Conservation (phyloP, 2,329 filamentous ascomycete genomes). For the Lachnellula cervina region DNA sequence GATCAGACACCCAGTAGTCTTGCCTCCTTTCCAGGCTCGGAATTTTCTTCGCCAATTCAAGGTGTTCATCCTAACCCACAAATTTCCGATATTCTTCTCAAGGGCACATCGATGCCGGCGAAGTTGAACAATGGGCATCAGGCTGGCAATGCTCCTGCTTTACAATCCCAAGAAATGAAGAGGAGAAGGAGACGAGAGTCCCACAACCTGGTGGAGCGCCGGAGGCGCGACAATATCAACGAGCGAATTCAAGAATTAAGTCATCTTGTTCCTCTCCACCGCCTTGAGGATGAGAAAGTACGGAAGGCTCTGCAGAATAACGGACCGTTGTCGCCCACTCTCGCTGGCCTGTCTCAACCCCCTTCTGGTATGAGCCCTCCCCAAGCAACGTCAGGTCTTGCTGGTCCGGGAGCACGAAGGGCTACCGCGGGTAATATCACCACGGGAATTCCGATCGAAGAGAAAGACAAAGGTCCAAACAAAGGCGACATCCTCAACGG, state of each 20-base stretch:
- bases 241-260: conserved; percentile 96
- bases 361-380: conserved; percentile 57
- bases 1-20: conserved; percentile 80
- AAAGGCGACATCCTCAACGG: conserved; percentile 98
- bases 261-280: conserved; percentile 84
- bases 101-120: conserved; percentile 83
- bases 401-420: conserved; percentile 76
- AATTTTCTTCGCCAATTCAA: conserved; percentile 77
- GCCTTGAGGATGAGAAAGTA: conserved; percentile 94
- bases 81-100: conserved; percentile 84
- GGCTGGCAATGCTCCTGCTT: conserved; percentile 23
- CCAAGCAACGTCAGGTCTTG: conserved; percentile 81
- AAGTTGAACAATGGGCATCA: conserved; percentile 58
- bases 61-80: conserved; percentile 62
- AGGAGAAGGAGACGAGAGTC: conserved; percentile 85
- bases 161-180: conserved; percentile 89
- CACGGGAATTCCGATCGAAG: conserved; percentile 85
- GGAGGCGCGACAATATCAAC: conserved; percentile 96
- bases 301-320: conserved; percentile 92
- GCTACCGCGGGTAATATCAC: conserved; percentile 80
- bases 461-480: conserved; percentile 98
- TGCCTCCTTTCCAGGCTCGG: conserved; percentile 82
- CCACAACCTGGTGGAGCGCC: conserved; percentile 92
- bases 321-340: conserved; percentile 78
- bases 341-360: conserved; percentile 55